Base-by-base conservation (phyloP, 1,284 basidiomycete genomes). In the Cryptococcus floricola region DNA sequence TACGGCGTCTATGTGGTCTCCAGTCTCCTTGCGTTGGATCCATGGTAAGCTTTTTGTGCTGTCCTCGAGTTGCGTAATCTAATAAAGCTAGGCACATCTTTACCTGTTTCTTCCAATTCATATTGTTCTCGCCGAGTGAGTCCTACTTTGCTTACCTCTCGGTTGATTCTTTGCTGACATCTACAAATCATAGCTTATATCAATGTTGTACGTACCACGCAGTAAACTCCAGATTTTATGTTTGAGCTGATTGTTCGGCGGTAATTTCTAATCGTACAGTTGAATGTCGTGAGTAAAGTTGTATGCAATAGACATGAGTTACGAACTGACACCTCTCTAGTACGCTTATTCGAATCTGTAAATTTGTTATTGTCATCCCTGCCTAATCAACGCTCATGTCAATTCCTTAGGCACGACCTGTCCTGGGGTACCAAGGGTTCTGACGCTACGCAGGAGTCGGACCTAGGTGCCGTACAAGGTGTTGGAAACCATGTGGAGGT, bases 361-460 rank as follows among this genome's bases (percentile, higher is more conserved):
- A 70, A 86, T 78, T 39, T 16, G 14, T 27, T 7, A 43, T 18
- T 25, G 49, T 23, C 38, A 16, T 28, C 18, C 16, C 39, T 41
- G 5, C 52, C 19, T 28, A 23, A 9, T 48, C 48, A n/a, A 12
- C 19, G 13, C 18, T 14, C 18, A 14, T 14, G 45, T 37, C 47
- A 55, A 91, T 71, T 87, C 77, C 18, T 2, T 45, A 63, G 55
- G 14, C 67, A 71, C 53, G 66, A 70, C 44, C 46, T 89, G 50
- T 89, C 88, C 25, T 92, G 91, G 91, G 91, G 91, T 9, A 94
- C 91, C 9, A 94, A 94, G 75, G 88, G 89, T 9, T 63, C 69
- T 3, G 75, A 81, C 85, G 87, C 68, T 79, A 81, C 25, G 75
- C 81, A 46, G 14, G 85, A 87, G 49, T 81, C 83, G 0, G 90